Percentiles rank a stretch among this genome's conserved stretches.
Evolutionary conservation across 2,329 filamentous ascomycete genomes (phyloP).

Genomic region (Amauroascus niger): DNA sequence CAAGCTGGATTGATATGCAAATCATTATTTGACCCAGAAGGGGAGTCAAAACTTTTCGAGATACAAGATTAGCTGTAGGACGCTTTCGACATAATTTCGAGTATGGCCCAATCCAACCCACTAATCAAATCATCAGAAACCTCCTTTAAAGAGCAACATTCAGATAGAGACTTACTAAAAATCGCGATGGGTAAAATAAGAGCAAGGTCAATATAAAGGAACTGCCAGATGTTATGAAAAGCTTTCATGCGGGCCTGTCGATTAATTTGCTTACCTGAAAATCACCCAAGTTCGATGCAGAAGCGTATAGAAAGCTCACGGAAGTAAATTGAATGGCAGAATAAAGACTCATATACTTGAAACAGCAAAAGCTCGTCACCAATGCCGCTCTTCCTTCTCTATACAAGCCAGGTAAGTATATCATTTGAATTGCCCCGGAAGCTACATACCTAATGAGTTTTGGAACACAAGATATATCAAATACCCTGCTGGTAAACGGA

Average conservation of each 20-base stretch:
- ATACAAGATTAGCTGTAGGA: slow-evolving; percentile 85
- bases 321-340: slow-evolving; percentile 98
- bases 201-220: slow-evolving; percentile 85
- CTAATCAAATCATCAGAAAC: slow-evolving; percentile 30
- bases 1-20: slow-evolving; percentile 65
- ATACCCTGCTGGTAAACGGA: slow-evolving; percentile 88
- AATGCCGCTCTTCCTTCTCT: slow-evolving; percentile 87
- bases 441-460: slow-evolving; percentile 65
- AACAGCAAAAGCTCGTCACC: slow-evolving; percentile 98
- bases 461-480: slow-evolving; percentile 92
- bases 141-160: background rate
- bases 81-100: slow-evolving; percentile 68
- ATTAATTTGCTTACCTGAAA: slow-evolving; percentile 56
- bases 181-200: slow-evolving; percentile 94
- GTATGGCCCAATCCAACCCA: slow-evolving; percentile 92
- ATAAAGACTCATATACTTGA: slow-evolving; percentile 99
- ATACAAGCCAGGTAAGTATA: slow-evolving; percentile 14
- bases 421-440: background rate
- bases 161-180: slow-evolving; percentile 55
- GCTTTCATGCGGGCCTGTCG: background rate
- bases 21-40: slow-evolving; percentile 80
- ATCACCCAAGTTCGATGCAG: slow-evolving; percentile 86
- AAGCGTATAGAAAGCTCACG: slow-evolving; percentile 91
- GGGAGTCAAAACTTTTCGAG: slow-evolving; percentile 80
- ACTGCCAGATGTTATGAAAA: slow-evolving; percentile 40